Base-by-base conservation (phyloP, 202 grass and related monocot species). In the Zizania palustris region DNA sequence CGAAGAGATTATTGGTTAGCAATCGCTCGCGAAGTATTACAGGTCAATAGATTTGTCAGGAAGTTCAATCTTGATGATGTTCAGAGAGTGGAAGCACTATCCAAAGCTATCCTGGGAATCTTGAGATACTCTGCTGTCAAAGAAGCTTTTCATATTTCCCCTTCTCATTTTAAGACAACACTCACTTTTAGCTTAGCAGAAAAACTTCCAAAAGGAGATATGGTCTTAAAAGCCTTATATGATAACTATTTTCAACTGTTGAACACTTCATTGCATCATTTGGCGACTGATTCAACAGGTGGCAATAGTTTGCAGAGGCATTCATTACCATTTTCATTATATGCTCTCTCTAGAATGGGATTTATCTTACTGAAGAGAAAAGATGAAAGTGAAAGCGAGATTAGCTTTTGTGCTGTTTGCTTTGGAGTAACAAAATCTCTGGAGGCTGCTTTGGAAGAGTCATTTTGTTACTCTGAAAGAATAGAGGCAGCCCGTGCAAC, bases 121-220 rank as follows among this genome's bases (percentile, higher is more conserved):
- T 90, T 97, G 63, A 80, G 84, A 71, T 97, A 86, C 71, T 88
- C 89, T 80, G 82, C 91, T 80, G 74, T 97, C 36, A 97, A 90
- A 90, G 86, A 93, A 55, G 82, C 80, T 73, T 97, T 97, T 78
- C 79, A 82, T 82, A 80, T 88, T 69, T 76, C 83, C 73, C 88
- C 91, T 22, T 93, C 91, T 21, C 82, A 93, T 69, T 93, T 93
- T 33, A 93, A 93, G 77, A 97, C 86, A 43, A 90, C 69, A 71
- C 86, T 97, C 82, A 76, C 94, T 63, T 93, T 97, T 74, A 93
- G 88, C 88, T 86, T 93, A 55, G 84, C 88, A 77, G 89, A 97
- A 88, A 87, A 89, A 56, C 90, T 97, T 89, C 91, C 94, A 45
- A 97, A 91, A 92, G 94, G 91, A 64, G 94, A 93, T 38, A 81